Evolutionary conservation across 371 early-diverging fungal genomes (phyloP).

Genomic region (Mucor irregularis): DNA sequence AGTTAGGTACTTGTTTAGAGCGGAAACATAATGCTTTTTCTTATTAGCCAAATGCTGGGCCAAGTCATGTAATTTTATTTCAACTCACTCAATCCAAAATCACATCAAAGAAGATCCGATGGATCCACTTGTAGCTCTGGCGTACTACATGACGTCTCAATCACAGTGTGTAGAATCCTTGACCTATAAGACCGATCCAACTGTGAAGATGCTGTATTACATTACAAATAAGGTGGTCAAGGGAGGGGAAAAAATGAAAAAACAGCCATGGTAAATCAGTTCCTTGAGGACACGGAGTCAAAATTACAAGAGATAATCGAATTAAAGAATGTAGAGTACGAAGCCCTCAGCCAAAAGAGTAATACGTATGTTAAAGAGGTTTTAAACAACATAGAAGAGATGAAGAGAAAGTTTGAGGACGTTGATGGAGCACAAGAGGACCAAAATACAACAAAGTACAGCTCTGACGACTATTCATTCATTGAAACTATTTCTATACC

Average conservation of each 20-base stretch:
- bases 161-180: slow-evolving; percentile 1
- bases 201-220: slow-evolving; percentile 3
- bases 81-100: slow-evolving; percentile 8
- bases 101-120: slow-evolving; percentile 5
- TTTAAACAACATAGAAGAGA: too few species aligned
- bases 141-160: slow-evolving; percentile 5
- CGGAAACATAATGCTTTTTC: too few species aligned
- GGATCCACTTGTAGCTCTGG: slow-evolving; percentile 4
- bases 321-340: neutral
- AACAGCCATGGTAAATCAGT: neutral
- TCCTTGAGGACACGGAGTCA: neutral
- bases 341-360: too few species aligned
- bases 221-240: neutral
- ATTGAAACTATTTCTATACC: neutral
- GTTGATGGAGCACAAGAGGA: neutral
- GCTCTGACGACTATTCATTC: neutral
- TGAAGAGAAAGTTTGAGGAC: too few species aligned
- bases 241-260: too few species aligned
- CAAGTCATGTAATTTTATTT: slow-evolving; percentile 4
- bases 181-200: neutral
- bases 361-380: too few species aligned
- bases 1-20: too few species aligned
- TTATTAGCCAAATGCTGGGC: slow-evolving; percentile 4
- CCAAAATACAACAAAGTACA: neutral
- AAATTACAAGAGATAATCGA: slow-evolving; percentile 8